phyloP scores from a whole-genome alignment of 345 rosid genomes.

The Eucalyptus microcorys region DNA sequence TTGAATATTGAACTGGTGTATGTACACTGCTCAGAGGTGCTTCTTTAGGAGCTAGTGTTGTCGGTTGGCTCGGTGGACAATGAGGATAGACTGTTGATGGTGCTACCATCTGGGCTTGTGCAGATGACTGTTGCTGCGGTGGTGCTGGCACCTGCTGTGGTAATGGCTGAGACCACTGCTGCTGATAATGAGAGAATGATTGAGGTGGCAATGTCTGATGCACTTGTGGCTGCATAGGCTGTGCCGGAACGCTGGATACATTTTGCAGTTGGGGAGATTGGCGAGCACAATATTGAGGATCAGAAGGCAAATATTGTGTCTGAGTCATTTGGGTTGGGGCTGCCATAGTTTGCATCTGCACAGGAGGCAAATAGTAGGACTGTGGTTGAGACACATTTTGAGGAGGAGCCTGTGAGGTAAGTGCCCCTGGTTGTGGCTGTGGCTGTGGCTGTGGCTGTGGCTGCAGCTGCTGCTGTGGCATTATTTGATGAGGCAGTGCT shows the following conservation, averaged over 20 bases:
- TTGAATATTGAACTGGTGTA: constrained; percentile 54
- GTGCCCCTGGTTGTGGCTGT: constrained; percentile 43
- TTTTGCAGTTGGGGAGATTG: constrained; percentile 52
- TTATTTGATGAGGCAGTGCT: constrained; percentile 75
- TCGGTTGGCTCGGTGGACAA: constrained; percentile 42
- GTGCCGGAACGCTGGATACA: constrained; percentile 25
- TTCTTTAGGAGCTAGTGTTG: constrained; percentile 41
- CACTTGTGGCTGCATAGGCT: constrained; percentile 40
- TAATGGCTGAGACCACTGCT: constrained; percentile 60
- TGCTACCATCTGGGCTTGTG: constrained; percentile 56
- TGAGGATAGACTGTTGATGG: constrained; percentile 47
- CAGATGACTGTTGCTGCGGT: constrained; percentile 30
- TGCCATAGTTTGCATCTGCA: constrained; percentile 39
- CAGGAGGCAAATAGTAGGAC: constrained; percentile 52
- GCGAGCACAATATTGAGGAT: constrained; percentile 36
- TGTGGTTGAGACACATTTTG: constrained; percentile 50
- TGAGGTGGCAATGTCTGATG: constrained; percentile 29
- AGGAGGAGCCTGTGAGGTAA: constrained; percentile 29
- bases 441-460: constrained; percentile 25
- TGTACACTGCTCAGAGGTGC: constrained; percentile 47
- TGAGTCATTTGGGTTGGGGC: constrained; percentile 34
- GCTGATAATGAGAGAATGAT: constrained; percentile 55
- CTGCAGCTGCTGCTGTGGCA: constrained; percentile 9
- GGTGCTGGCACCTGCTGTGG: constrained; percentile 13
- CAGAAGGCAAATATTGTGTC: constrained; percentile 37